Percentiles rank a stretch among this genome's conserved stretches.
phyloP scores from a whole-genome alignment of 169 alveolate species.

The Theileria annulata region DNA sequence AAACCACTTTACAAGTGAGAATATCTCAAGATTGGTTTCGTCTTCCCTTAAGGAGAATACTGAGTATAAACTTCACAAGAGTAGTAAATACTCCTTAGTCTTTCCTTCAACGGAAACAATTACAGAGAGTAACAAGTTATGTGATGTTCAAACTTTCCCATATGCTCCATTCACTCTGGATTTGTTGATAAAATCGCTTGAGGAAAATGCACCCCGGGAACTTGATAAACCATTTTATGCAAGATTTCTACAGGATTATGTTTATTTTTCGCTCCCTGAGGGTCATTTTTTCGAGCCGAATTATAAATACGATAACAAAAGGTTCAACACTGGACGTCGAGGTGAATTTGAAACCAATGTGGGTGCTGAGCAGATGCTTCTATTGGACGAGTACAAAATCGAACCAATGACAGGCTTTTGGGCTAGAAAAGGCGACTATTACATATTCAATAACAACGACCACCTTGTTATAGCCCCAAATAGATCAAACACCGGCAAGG shows the following conservation, averaged over 20 bases:
- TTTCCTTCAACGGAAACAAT: not conserved
- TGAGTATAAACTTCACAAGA: not conserved
- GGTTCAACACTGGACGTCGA: constrained; percentile 12
- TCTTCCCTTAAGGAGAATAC: not conserved
- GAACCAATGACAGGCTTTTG: constrained; percentile 52
- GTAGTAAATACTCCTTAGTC: constrained; percentile 19
- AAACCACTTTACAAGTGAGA: constrained; percentile 24
- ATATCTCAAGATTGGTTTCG: constrained; percentile 19
- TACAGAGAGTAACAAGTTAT: not conserved
- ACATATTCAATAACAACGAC: constrained; percentile 40
- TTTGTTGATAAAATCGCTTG: constrained; percentile 2
- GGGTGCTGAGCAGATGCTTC: constrained; percentile 46
- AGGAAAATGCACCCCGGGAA: constrained; percentile 58
- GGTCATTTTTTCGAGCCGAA: constrained; percentile 58
- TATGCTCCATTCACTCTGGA: constrained; percentile 17
- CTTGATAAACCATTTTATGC: constrained; percentile 66
- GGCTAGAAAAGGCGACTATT: constrained; percentile 51
- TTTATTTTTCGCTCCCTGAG: constrained; percentile 53
- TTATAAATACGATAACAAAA: constrained; percentile 28
- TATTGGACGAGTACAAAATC: constrained; percentile 42
- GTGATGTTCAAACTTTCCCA: constrained; percentile 45
- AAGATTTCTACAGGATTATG: constrained; percentile 50
- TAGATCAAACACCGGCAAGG: not conserved
- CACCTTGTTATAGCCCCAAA: constrained; percentile 25
- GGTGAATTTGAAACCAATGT: constrained; percentile 20